Percentiles rank a stretch among this genome's conserved stretches.
phyloP scores from a whole-genome alignment of 768 basidiomycete species.

The Termitomyces sp. region DNA sequence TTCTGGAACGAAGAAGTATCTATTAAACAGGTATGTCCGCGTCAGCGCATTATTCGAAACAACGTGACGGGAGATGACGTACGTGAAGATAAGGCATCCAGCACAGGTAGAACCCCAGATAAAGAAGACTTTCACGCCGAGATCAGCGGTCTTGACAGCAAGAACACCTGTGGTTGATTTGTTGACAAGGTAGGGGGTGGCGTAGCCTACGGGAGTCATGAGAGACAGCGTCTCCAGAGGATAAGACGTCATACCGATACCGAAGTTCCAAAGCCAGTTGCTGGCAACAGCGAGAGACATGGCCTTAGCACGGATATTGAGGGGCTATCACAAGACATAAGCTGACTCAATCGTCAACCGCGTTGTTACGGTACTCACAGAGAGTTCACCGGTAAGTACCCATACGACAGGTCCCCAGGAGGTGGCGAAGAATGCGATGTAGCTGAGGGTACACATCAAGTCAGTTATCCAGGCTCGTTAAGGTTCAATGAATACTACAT shows the following conservation, averaged over 20 bases:
- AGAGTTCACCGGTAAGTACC: slow-evolving; percentile 73
- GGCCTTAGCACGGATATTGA: slow-evolving; percentile 76
- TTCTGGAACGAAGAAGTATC: slow-evolving; percentile 20
- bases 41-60: background rate
- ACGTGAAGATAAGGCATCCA: slow-evolving; percentile 71
- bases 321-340: slow-evolving; percentile 32
- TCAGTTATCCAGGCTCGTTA: background rate
- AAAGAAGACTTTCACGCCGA: slow-evolving; percentile 79
- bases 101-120: slow-evolving; percentile 71
- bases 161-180: slow-evolving; percentile 12
- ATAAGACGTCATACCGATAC: slow-evolving; percentile 46
- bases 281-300: slow-evolving; percentile 73
- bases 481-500: background rate
- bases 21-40: background rate
- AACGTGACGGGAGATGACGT: slow-evolving; percentile 31
- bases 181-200: slow-evolving; percentile 54
- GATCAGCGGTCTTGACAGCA: slow-evolving; percentile 33
- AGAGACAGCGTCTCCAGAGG: background rate
- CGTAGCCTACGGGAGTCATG: slow-evolving; percentile 16
- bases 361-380: slow-evolving; percentile 23
- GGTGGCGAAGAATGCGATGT: slow-evolving; percentile 38
- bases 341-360: background rate
- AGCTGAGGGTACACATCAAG: background rate
- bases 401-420: slow-evolving; percentile 75
- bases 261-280: slow-evolving; percentile 80